phyloP scores from a whole-genome alignment of 768 basidiomycete species.

The Mycena vulgaris region DNA sequence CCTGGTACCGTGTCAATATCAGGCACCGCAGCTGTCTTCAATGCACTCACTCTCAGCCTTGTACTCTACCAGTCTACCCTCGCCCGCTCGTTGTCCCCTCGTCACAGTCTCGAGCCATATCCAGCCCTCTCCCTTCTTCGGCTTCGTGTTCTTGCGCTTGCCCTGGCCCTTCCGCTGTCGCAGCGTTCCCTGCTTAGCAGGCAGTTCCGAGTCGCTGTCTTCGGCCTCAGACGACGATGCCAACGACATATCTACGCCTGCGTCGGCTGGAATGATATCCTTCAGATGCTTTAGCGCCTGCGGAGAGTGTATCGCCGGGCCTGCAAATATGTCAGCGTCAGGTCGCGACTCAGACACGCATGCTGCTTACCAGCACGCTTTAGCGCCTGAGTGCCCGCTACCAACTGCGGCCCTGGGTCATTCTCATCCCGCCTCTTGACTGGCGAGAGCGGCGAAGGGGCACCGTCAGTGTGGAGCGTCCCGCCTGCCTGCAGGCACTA shows the following conservation, averaged over 20 bases:
- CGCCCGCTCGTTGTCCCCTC: neutral
- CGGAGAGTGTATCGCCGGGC: neutral
- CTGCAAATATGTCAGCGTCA: neutral
- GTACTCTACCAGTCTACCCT: conserved; percentile 8
- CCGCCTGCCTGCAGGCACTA: conserved; percentile 26
- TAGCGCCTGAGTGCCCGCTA: conserved; percentile 18
- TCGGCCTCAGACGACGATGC: conserved; percentile 7
- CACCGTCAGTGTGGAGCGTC: neutral
- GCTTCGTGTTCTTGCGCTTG: conserved; percentile 3
- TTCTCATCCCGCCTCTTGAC: neutral
- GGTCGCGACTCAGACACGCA: neutral
- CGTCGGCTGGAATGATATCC: conserved; percentile 6
- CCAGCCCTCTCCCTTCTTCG: conserved; percentile 27
- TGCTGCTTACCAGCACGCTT: conserved; percentile 17
- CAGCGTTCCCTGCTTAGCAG: neutral
- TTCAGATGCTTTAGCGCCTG: conserved; percentile 8
- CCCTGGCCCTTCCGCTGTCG: neutral
- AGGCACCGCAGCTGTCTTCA: too few relatives aligned
- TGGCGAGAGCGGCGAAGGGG: neutral
- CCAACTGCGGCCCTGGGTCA: conserved; percentile 1
- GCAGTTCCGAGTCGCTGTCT: conserved; percentile 12
- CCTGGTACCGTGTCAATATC: conserved; percentile 17
- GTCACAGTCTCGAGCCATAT: conserved; percentile 17
- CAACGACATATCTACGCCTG: neutral
- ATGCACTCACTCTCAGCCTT: conserved; percentile 24